Conservation (phyloP, 1,284 basidiomycete genomes). For the Takashimella tepidaria region DNA sequence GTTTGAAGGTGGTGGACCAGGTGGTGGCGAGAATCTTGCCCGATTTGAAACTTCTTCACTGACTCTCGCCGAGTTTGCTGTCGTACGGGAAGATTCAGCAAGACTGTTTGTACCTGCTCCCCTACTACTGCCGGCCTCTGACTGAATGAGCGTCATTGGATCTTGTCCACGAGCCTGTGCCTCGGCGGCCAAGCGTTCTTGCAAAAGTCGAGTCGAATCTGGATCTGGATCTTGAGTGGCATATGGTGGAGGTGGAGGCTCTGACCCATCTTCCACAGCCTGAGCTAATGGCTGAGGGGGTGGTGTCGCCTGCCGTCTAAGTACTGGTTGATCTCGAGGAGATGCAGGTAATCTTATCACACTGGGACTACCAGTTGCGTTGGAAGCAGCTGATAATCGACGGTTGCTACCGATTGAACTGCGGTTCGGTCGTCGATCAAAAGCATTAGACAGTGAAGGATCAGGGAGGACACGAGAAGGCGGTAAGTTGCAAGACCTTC, state of each 20-base stretch:
- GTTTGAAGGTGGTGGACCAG: constrained; percentile 1
- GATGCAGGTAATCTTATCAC: not conserved
- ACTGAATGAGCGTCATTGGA: not conserved
- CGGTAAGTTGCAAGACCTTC: constrained; percentile 17
- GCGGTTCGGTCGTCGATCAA: too few species aligned
- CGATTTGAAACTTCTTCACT: not conserved
- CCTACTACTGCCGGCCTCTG: too few species aligned
- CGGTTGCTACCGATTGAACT: too few species aligned
- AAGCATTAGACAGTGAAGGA: too few species aligned
- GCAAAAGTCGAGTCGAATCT: constrained; percentile 32
- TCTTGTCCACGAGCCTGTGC: constrained; percentile 10
- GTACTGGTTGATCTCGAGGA: not conserved
- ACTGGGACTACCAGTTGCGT: not conserved
- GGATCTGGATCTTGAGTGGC: constrained; percentile 40
- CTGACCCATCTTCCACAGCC: constrained; percentile 18
- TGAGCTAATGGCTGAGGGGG: not conserved
- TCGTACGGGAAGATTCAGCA: not conserved
- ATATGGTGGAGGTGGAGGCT: constrained; percentile 42
- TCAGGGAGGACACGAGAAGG: constrained; percentile 15
- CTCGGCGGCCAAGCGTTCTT: constrained; percentile 33
- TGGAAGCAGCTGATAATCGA: too few species aligned
- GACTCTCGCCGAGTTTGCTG: not conserved
- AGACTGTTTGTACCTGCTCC: too few species aligned
- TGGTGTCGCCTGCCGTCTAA: not conserved
- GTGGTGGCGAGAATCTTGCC: constrained; percentile 7